Base-by-base conservation (phyloP, 2,329 filamentous ascomycete genomes). In the Fonsecaea nubica region DNA sequence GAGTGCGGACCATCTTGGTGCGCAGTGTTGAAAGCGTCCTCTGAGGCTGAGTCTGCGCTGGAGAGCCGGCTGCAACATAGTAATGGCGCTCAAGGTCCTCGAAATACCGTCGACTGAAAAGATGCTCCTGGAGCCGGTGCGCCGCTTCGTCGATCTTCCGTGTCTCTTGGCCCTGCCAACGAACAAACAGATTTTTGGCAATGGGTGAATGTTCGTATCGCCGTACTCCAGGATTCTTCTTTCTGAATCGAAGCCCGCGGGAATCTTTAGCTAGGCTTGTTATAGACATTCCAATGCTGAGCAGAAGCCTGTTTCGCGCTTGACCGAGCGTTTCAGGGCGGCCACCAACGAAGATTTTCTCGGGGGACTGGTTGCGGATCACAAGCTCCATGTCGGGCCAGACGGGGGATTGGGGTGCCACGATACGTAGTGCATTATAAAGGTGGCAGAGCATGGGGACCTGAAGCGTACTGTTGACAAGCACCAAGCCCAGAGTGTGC, bases 361-460 rank as follows among this genome's bases (percentile, higher is more conserved):
- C 42, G 1, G 58, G 58, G 58, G 25, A 33, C 58, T 60, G 58
- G 42, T 60, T 60, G 13, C 58, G 38, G 21, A 60, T 60, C 4
- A 60, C 21, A 8, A 60, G 58, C 42, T 60, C 58, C 58, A 60
- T 50, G 45, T 60, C 58, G 6, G 58, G 58, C 58, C 58, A 60
- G 32, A 60, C 48, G 10, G 58, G 58, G 15, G 58, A 40, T 8
- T 60, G 15, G 3, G 38, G 8, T 8, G 52, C 33, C 30, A 60
- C 30, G 6, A 35, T 50, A 48, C 45, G 40, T 30, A 60, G 42
- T 18, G 40, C 58, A 25, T 60, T 60, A 30, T 60, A 60, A 35
- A 60, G 58, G 45, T 60, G 58, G 36, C 58, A 60, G 30, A 60
- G 38, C 40, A 50, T 52, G 1, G 35, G 21, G 18, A 60, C 58